A percentile compares a stretch with the other conserved stretches of the same genome.
These are phyloP conservation scores for Blastocystis sp. DNA, from an alignment of 352 stramenopile species.

Conservation along the genomic window DNA sequence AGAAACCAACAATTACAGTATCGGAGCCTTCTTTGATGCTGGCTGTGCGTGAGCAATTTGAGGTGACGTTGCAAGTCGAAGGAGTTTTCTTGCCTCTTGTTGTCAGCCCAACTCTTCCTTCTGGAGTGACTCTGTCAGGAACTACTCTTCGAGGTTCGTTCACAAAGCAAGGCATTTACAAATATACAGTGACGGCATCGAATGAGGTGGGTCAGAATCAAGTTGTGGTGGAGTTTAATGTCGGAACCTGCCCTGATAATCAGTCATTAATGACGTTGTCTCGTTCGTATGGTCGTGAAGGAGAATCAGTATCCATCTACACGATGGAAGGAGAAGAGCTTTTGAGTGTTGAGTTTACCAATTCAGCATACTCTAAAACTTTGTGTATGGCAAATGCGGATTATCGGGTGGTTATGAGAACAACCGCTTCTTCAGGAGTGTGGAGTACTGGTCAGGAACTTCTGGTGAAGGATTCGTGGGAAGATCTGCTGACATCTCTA, in stretches of 20 bases:
- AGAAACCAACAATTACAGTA: neutral
- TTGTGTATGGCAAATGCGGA: neutral
- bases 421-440: neutral
- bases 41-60: neutral
- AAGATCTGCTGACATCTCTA: neutral
- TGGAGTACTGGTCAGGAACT: neutral
- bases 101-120: neutral
- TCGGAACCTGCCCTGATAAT: constrained; percentile 17
- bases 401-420: neutral
- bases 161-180: neutral
- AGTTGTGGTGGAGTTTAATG: neutral
- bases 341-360: neutral
- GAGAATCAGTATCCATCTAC: neutral
- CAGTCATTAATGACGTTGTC: neutral
- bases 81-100: neutral
- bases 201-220: neutral
- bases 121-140: neutral
- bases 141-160: neutral
- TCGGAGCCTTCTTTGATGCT: neutral
- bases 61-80: neutral
- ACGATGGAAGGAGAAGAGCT: neutral
- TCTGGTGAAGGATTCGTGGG: neutral
- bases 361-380: neutral
- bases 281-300: neutral
- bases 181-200: neutral